Evolutionary conservation across 2,329 filamentous ascomycete genomes (phyloP).

Genomic region (Colletotrichum sp.): DNA sequence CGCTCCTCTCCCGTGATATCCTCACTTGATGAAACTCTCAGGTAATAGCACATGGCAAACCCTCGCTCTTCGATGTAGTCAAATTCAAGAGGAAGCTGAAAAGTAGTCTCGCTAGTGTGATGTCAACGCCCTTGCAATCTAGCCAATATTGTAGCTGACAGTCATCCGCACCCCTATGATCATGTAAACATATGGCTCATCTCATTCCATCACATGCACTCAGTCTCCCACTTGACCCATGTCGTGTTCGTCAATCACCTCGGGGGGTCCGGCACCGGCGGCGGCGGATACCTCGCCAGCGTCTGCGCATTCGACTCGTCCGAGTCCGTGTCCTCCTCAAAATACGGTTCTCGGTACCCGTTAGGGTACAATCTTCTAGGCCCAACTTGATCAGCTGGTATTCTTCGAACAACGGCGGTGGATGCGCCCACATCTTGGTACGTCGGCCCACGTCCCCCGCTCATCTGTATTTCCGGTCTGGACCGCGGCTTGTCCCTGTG

Average conservation of each 20-base stretch:
- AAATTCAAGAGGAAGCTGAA: background rate
- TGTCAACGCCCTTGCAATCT: background rate
- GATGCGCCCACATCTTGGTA: background rate
- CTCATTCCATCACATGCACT: background rate
- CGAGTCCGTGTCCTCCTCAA: background rate
- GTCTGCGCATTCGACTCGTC: background rate
- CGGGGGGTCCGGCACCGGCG: background rate
- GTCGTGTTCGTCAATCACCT: background rate
- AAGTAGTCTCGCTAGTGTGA: background rate
- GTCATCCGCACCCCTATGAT: background rate
- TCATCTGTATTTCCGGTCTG: background rate
- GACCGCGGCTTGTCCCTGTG: background rate
- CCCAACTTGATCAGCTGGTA: background rate
- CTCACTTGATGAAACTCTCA: background rate
- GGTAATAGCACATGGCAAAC: fast-evolving
- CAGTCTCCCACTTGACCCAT: background rate
- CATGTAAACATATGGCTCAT: background rate
- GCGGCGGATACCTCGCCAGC: background rate
- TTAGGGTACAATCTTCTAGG: background rate
- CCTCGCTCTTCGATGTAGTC: background rate
- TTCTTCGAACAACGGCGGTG: background rate
- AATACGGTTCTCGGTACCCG: background rate
- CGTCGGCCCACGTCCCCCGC: background rate
- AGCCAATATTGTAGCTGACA: background rate
- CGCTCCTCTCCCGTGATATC: background rate